Percentiles rank a stretch among this genome's conserved stretches.
Evolutionary conservation across 1,139 yeast genomes (phyloP).

Genomic region (Scheffersomyces quercinus): DNA sequence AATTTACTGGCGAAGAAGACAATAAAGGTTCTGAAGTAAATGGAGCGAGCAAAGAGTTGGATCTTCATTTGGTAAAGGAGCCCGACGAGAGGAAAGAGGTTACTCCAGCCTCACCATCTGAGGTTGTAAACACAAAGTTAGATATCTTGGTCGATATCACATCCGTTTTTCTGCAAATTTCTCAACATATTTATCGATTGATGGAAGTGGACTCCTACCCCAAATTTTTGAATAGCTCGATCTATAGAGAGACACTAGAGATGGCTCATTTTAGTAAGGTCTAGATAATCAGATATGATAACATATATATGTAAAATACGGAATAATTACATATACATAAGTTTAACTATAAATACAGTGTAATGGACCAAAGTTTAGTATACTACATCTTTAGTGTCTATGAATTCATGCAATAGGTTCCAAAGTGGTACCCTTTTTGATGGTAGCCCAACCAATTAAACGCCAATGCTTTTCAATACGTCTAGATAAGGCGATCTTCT

Average conservation of each 20-base stretch:
- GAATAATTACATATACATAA: neutral
- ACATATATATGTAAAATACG: neutral
- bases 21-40: too few relatives aligned
- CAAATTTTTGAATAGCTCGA: slow-evolving; percentile 51
- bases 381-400: neutral
- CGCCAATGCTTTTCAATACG: slow-evolving; percentile 99
- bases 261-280: neutral
- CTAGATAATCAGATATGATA: neutral
- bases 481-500: slow-evolving; percentile 97
- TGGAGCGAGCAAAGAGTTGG: neutral
- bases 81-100: slow-evolving; percentile 17
- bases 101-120: too few relatives aligned
- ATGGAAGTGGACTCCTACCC: slow-evolving; percentile 78
- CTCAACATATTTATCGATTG: slow-evolving; percentile 50
- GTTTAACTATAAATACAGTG: neutral
- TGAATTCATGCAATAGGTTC: slow-evolving; percentile 55
- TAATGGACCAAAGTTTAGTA: neutral
- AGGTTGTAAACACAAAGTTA: slow-evolving; percentile 22
- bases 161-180: slow-evolving; percentile 43
- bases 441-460: slow-evolving; percentile 99
- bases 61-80: neutral
- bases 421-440: slow-evolving; percentile 89
- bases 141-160: slow-evolving; percentile 31
- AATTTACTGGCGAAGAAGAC: too few relatives aligned
- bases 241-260: neutral